Base-by-base conservation (phyloP, 192 early-diverging fungal species). In the Dispira simplex region DNA sequence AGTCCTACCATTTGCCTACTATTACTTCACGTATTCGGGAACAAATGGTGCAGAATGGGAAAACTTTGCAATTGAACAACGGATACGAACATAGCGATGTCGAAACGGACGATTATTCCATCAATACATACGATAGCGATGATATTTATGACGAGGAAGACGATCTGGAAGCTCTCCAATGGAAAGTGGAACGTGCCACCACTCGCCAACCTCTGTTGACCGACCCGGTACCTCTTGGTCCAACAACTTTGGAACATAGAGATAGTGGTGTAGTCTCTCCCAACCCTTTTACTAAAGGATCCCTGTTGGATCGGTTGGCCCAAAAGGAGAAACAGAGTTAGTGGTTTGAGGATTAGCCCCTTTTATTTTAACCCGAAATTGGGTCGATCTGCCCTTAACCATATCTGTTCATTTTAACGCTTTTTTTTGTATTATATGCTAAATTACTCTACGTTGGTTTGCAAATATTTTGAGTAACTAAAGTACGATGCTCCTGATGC, bases 1-100 rank as follows among this genome's bases (percentile, higher is more conserved):
- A 74, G 69, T 75, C 28, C 70, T 78, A 26, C 66, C 69, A 62
- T 67, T 71, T 64, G 70, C 72, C 73, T 72, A 58, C 63, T 43
- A 64, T 53, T 20, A 18, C 44, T 26, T 13, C 53, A 45, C 43
- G 65, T 55, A 12, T 45, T 20, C 58, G 52, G 49, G 49, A 39
- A 32, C 59, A 49, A 23, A 53, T 25, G 46, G 18, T 21, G 23
- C 10, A 46, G 46, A 25, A 53, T 64, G 11, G 14, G 64, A n/a
- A 55, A 65, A 12, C 26, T 62, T 18, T 53, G 64, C 8, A 48
- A 66, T 28, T 68, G 8, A 70, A 74, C 26, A 65, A 76, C 27
- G 71, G 73, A 66, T 72, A 73, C 69, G 73, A 66, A 45, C 53
- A 67, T 3, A 73, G 71, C 56, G 68, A 72, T 16, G 65, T 63